Evolutionary conservation across 164 flowering plant genomes (phyloP).

Genomic region (Piper betle): DNA sequence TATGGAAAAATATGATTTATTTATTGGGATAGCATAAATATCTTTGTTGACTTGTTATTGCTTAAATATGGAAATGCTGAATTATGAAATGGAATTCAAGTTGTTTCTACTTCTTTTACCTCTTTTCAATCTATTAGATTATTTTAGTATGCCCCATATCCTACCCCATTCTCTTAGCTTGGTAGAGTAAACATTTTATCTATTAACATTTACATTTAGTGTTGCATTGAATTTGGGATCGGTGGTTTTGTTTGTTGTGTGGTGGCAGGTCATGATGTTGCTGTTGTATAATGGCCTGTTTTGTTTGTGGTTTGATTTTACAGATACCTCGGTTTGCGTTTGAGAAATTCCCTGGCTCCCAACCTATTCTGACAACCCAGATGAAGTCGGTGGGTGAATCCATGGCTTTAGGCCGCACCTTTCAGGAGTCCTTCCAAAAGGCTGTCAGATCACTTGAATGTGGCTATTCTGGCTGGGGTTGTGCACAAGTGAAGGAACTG

Average conservation of each 20-base stretch:
- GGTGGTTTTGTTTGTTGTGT: too few species aligned
- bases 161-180: too few species aligned
- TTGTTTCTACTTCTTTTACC: too few species aligned
- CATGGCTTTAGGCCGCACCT: conserved; percentile 97
- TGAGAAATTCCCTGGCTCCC: conserved; percentile 95
- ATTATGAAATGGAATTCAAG: too few species aligned
- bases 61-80: too few species aligned
- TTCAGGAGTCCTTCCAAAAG: conserved; percentile 96
- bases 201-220: too few species aligned
- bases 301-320: conserved; percentile 9
- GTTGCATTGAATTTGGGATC: too few species aligned
- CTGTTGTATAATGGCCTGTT: neutral
- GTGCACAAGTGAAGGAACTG: conserved; percentile 61
- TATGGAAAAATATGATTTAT: neutral
- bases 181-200: too few species aligned
- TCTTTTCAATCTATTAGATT: too few species aligned
- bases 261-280: too few species aligned
- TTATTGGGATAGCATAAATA: neutral
- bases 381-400: conserved; percentile 98
- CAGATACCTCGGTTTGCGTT: conserved; percentile 98
- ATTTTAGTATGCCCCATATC: too few species aligned
- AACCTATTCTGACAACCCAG: conserved; percentile 82
- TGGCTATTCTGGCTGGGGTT: conserved; percentile 93
- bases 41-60: too few species aligned
- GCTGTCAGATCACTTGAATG: conserved; percentile 80